phyloP scores from a whole-genome alignment of 352 stramenopile species.

The Saprolegnia parasitica region DNA sequence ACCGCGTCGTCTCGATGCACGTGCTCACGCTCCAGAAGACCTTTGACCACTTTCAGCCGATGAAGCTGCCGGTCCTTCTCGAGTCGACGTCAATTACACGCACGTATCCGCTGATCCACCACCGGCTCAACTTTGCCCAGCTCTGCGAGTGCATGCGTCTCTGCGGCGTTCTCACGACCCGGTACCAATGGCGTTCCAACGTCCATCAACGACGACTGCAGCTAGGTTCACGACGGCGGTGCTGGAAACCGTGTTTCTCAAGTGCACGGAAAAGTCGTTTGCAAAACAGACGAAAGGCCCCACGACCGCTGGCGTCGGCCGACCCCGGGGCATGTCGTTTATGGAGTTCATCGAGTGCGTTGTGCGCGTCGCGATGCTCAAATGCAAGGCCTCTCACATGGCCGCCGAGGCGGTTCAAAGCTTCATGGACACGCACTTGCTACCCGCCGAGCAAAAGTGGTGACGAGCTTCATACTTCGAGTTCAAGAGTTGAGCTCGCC shows the following conservation, averaged over 20 bases:
- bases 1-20: conserved; percentile 8
- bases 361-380: conserved; percentile 3
- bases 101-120: conserved; percentile 17
- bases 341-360: conserved; percentile 23
- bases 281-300: not conserved
- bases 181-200: not conserved
- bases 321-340: conserved; percentile 18
- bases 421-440: not conserved
- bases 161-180: conserved; percentile 17
- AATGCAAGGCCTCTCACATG: not conserved
- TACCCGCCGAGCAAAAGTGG: not conserved
- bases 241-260: conserved; percentile 16
- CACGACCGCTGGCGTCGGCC: conserved; percentile 12
- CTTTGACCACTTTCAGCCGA: not conserved
- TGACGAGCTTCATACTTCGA: not conserved
- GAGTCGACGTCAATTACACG: not conserved
- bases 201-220: not conserved
- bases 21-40: conserved; percentile 2
- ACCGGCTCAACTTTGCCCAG: conserved; percentile 25
- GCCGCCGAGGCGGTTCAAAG: not conserved
- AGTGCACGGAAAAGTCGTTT: conserved; percentile 18
- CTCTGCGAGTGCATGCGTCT: conserved; percentile 9
- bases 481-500: too few species aligned
- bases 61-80: conserved; percentile 16
- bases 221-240: conserved; percentile 4